Evolutionary conservation across 345 rosid genomes (phyloP), one percentile per base, ranked within the genome.

Genomic region (Citrus sinensis): DNA sequence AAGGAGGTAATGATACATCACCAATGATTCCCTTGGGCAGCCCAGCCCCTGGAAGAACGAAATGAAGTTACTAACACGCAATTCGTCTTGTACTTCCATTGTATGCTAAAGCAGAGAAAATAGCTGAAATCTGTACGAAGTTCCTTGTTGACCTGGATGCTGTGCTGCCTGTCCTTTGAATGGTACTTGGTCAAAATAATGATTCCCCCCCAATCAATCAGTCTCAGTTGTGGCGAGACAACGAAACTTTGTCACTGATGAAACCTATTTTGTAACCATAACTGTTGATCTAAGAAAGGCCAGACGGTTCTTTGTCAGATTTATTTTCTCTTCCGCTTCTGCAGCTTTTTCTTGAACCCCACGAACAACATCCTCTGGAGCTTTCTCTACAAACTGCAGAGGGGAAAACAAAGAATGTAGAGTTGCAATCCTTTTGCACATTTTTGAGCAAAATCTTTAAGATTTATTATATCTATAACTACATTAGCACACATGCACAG

Each of bases 241-340:
- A 67, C n/a, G 60, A 9, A 59, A 60, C 25, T 6, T 19, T 59
- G 32, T 3, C 20, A 62, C 20, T n/a, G 40, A 17, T 30, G 69
- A 54, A 63, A 32, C 63, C 83, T 88, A 91, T 82, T 84, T 77
- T 27, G 94, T 83, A 66, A 88, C 92, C 86, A 87, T 64, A 79
- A 81, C 83, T 34, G 93, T 88, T 64, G 98, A 93, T 76, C 86
- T 83, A 81, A 95, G 99, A 77, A 93, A 89, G 69, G 59, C 91
- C 81, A 95, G 87, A 66, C 94, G 94, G 63, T 83, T 89, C 86
- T 87, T 89, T 5, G 97, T 95, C 55, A 95, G 95, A 62, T 84
- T 83, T 71, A 95, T 91, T 87, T 95, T 93, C 87, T 95, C 99
- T 85, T 93, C 93, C 42, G 88, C 88, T 85, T 95, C 97, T 71